These are phyloP conservation scores for Lunularia cruciata DNA, from an alignment of 225 moss, liverwort and hornwort genomes.

Conservation along the genomic window DNA sequence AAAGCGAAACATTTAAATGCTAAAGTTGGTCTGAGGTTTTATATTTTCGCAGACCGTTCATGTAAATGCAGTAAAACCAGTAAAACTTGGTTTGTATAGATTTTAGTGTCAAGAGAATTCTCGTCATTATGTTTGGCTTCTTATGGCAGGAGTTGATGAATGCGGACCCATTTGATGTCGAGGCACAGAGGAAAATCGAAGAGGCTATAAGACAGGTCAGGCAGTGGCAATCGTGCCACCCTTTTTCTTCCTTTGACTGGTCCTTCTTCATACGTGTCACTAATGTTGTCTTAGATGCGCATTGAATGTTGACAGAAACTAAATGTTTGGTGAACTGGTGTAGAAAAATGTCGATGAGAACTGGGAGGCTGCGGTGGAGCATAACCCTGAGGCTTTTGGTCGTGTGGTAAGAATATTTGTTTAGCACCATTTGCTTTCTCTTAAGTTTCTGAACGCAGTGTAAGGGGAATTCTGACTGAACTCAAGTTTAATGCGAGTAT, in stretches of 20 bases:
- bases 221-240: background rate
- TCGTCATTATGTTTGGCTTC: background rate
- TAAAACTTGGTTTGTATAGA: no score
- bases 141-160: slow-evolving; percentile 86
- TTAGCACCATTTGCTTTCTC: background rate
- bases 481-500: no score
- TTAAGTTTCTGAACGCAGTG: slow-evolving; percentile 13
- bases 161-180: slow-evolving; percentile 96
- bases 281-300: no score
- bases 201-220: slow-evolving; percentile 94
- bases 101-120: no score
- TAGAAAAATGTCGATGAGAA: slow-evolving; percentile 99
- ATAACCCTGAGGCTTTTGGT: slow-evolving; percentile 94
- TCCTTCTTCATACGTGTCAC: background rate
- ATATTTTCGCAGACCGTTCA: no score
- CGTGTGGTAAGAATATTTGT: slow-evolving; percentile 62
- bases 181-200: slow-evolving; percentile 92
- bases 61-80: no score
- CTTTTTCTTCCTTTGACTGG: background rate
- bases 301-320: background rate
- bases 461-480: background rate
- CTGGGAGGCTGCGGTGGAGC: slow-evolving; percentile 98
- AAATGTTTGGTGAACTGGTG: background rate
- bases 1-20: no score
- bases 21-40: no score